A percentile compares a stretch with the other conserved stretches of the same genome.
Evolutionary conservation across 106 monocot species (phyloP).

Genomic region (Platanthera zijinensis): DNA sequence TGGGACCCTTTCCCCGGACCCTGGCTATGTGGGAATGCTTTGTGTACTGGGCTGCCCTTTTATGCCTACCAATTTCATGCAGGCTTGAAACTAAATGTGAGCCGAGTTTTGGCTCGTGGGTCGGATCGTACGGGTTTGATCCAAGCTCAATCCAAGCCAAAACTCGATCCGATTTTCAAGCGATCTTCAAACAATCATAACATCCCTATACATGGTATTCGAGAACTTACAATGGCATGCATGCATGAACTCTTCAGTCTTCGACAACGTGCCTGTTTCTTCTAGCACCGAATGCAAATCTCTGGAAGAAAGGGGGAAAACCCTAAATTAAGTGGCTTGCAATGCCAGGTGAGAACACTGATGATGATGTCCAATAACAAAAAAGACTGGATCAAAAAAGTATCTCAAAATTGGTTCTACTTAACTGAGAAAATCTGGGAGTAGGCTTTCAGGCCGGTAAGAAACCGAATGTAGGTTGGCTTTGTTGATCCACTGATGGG

Average conservation of each 20-base stretch:
- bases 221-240: neutral
- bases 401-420: neutral
- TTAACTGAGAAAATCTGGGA: conserved; percentile 93
- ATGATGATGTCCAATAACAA: too few relatives aligned
- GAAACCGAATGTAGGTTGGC: conserved; percentile 89
- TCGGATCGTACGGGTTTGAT: too few relatives aligned
- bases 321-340: neutral
- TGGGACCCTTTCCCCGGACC: too few relatives aligned
- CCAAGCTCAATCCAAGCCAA: too few relatives aligned
- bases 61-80: too few relatives aligned
- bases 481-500: conserved; percentile 48
- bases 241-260: conserved; percentile 33
- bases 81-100: too few relatives aligned
- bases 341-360: neutral
- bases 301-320: conserved; percentile 33
- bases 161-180: too few relatives aligned
- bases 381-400: neutral
- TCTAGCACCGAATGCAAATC: conserved; percentile 88
- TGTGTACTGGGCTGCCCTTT: too few relatives aligned
- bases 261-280: conserved; percentile 74
- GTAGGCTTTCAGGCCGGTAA: conserved; percentile 95
- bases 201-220: neutral
- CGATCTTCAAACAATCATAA: too few relatives aligned
- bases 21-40: too few relatives aligned
- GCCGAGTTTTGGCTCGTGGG: too few relatives aligned